phyloP scores from a whole-genome alignment of 2,329 filamentous ascomycete species.

The Pestalotiopsis sp. region DNA sequence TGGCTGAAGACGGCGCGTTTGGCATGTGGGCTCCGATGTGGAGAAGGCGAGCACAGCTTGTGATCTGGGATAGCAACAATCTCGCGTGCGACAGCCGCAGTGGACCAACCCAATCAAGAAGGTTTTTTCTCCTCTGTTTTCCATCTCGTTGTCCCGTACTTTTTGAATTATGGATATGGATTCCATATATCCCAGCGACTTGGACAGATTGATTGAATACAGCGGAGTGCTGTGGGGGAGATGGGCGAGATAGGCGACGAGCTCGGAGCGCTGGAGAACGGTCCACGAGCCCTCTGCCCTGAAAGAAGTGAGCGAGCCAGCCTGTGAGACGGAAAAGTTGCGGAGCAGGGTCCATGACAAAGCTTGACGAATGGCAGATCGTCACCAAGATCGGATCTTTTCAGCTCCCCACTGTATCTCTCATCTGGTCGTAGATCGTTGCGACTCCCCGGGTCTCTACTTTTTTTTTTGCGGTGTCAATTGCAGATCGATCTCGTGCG shows the following conservation, averaged over 20 bases:
- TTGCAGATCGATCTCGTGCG: background rate
- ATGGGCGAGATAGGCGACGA: background rate
- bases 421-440: conserved; percentile 3
- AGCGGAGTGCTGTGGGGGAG: background rate
- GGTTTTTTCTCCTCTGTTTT: background rate
- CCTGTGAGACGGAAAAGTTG: conserved; percentile 7
- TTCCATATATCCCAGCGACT: background rate
- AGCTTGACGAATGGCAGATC: background rate
- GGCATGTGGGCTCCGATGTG: conserved; percentile 7
- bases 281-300: too few relatives aligned
- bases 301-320: background rate
- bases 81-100: background rate
- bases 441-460: background rate
- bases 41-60: background rate
- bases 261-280: too few relatives aligned
- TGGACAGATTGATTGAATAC: background rate
- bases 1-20: conserved; percentile 12
- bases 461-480: background rate
- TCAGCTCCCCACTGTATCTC: conserved; percentile 8
- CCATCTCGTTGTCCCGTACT: background rate
- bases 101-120: conserved; percentile 4
- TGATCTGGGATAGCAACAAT: background rate
- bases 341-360: background rate
- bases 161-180: background rate
- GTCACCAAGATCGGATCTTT: conserved; percentile 9